A percentile compares a stretch with the other conserved stretches of the same genome.
phyloP scores from a whole-genome alignment of 257 asterid genomes.

The Solanum habrochaites region DNA sequence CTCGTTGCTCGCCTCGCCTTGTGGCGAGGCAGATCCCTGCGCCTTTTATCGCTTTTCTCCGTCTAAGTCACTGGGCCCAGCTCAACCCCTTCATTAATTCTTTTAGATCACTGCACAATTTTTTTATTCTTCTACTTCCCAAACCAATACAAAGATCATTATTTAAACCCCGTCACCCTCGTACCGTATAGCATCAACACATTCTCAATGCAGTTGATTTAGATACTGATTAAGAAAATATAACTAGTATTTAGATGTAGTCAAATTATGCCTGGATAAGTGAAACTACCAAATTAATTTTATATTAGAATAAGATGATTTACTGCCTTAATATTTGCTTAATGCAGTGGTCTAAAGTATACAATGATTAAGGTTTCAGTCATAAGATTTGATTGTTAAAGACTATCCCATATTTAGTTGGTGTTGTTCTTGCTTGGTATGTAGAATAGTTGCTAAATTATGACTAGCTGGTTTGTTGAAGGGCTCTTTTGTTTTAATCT shows the following conservation, averaged over 20 bases:
- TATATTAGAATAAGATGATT: background rate
- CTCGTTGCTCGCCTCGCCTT: background rate
- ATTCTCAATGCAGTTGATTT: background rate
- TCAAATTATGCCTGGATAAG: background rate
- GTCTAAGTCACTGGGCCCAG: background rate
- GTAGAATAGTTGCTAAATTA: background rate
- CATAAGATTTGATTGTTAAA: background rate
- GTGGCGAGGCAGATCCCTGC: background rate
- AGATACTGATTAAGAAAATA: background rate
- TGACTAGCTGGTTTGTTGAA: background rate
- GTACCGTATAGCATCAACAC: background rate
- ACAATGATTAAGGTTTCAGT: background rate
- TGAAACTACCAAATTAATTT: background rate
- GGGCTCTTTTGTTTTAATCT: background rate
- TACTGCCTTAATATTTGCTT: background rate
- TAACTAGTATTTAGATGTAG: background rate
- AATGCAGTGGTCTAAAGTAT: background rate
- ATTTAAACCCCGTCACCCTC: background rate
- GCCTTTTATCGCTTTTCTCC: background rate
- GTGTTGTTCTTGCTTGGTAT: background rate
- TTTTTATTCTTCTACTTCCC: background rate
- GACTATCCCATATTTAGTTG: background rate
- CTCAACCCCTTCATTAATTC: background rate
- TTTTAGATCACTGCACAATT: background rate
- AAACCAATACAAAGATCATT: background rate